Evolutionary conservation across 441 rosid species (phyloP).

Genomic region (Populus hybrid): DNA sequence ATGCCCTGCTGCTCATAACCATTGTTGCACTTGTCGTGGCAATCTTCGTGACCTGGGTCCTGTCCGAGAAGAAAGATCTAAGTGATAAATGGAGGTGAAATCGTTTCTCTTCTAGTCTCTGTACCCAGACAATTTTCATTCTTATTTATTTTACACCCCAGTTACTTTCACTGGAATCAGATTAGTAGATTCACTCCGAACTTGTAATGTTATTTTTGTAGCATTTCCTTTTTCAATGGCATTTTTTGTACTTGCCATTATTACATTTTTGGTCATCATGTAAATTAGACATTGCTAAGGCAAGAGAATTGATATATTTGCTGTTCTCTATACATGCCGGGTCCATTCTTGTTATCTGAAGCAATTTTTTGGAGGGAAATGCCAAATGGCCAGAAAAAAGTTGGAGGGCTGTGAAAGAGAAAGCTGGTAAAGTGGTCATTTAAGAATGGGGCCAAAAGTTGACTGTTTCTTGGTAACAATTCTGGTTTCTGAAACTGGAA

Average conservation of each 20-base stretch:
- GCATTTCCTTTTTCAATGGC: conserved; percentile 6
- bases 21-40: conserved; percentile 83
- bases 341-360: neutral
- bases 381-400: neutral
- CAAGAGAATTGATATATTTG: neutral
- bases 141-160: neutral
- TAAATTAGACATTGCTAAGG: neutral
- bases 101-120: neutral
- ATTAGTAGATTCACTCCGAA: conserved; percentile 10
- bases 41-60: conserved; percentile 80
- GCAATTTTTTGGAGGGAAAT: neutral
- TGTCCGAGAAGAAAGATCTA: conserved; percentile 92
- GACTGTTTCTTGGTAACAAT: neutral
- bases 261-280: neutral
- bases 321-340: neutral
- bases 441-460: neutral
- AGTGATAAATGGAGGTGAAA: conserved; percentile 89
- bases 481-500: neutral
- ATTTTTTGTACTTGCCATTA: conserved; percentile 6
- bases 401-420: neutral
- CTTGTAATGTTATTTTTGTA: conserved; percentile 26
- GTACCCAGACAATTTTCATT: conserved; percentile 10
- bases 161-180: conserved; percentile 13
- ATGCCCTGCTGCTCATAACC: conserved; percentile 88
- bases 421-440: neutral